These are phyloP conservation scores for Epichloe festucae DNA, from an alignment of 2,329 filamentous ascomycete genomes.

Conservation along the genomic window DNA sequence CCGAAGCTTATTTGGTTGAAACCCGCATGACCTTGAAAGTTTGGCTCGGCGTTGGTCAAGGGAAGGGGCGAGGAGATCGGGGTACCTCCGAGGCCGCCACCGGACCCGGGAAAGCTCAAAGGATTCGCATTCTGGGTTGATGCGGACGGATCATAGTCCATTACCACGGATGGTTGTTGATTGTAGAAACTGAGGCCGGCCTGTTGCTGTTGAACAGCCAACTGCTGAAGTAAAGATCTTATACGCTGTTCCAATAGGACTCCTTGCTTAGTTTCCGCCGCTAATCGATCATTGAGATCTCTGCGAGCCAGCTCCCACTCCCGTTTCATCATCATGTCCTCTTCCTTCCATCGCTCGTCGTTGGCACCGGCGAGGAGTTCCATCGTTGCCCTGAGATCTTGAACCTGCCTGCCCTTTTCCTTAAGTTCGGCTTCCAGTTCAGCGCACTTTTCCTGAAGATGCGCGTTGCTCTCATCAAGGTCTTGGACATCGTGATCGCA, in stretches of 20 bases:
- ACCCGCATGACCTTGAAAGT: constrained; percentile 38
- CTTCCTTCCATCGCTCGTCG: constrained; percentile 42
- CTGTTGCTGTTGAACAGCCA: constrained; percentile 29
- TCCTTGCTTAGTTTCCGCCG: constrained; percentile 32
- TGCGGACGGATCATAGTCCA: constrained; percentile 33
- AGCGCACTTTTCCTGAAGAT: constrained; percentile 50
- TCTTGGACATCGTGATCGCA: constrained; percentile 38
- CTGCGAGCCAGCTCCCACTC: constrained; percentile 43
- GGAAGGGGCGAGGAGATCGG: constrained; percentile 3
- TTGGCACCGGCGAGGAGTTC: constrained; percentile 51
- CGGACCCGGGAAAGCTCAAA: constrained; percentile 20
- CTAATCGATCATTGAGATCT: constrained; percentile 37
- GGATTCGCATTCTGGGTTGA: constrained; percentile 30
- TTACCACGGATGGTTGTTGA: constrained; percentile 29
- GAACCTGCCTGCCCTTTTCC: constrained; percentile 53
- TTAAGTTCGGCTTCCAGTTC: constrained; percentile 61
- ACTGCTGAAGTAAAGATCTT: constrained; percentile 32
- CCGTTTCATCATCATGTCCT: constrained; percentile 36
- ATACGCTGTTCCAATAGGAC: constrained; percentile 34
- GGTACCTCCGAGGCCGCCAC: constrained; percentile 1
- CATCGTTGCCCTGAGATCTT: constrained; percentile 58
- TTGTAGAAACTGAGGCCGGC: constrained; percentile 31
- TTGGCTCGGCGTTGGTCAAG: constrained; percentile 19
- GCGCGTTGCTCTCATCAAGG: constrained; percentile 41
- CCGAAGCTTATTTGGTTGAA: constrained; percentile 40